phyloP scores from a whole-genome alignment of 306 rosid species.

The Heteromeles arbutifolia region DNA sequence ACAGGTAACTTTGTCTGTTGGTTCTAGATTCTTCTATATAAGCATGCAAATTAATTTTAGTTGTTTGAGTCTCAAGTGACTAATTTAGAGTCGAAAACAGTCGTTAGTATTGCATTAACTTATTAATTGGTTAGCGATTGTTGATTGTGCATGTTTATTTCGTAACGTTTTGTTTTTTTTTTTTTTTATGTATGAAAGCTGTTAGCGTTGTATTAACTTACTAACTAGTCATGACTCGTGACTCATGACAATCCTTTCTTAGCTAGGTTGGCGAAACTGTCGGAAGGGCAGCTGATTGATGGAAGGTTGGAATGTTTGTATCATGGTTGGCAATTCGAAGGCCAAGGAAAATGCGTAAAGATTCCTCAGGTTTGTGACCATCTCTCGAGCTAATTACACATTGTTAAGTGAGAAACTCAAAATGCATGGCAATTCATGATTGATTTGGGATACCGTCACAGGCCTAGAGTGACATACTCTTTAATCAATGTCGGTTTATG shows the following conservation, averaged over 20 bases:
- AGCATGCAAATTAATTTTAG: not conserved
- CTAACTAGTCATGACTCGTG: not conserved
- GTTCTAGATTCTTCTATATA: not conserved
- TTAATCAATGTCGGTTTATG: not conserved
- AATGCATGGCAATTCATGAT: not conserved
- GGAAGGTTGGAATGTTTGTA: slow-evolving; percentile 89
- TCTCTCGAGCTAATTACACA: not conserved
- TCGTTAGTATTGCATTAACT: no score
- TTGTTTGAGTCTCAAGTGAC: not conserved
- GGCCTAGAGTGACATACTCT: not conserved
- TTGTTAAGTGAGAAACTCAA: no score
- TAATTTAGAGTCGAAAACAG: no score
- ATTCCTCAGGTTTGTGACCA: slow-evolving; percentile 71
- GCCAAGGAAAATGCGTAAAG: slow-evolving; percentile 88
- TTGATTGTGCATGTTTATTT: not conserved
- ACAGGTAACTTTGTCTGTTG: slow-evolving; percentile 39
- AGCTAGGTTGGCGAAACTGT: slow-evolving; percentile 84
- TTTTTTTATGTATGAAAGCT: not conserved
- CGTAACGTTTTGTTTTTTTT: not conserved
- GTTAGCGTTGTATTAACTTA: not conserved
- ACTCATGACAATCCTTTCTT: not conserved
- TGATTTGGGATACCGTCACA: not conserved
- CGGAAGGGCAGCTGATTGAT: slow-evolving; percentile 91
- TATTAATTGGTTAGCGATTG: not conserved
- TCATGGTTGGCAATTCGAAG: slow-evolving; percentile 98